Conservation (phyloP, 495 filamentous ascomycete genomes). For the Xylaria longipes region DNA sequence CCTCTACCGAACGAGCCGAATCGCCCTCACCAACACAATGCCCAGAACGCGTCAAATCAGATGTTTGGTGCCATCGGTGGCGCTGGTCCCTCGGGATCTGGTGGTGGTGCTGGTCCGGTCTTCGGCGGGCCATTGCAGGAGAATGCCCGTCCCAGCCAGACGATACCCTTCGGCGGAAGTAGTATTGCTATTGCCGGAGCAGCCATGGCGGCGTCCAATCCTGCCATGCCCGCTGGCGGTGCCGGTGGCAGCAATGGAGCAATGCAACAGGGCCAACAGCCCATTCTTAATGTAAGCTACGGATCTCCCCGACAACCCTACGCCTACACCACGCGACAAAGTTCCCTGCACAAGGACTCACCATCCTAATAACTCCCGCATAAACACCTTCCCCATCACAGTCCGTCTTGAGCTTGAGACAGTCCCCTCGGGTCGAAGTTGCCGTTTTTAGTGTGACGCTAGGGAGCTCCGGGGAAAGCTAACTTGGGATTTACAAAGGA, state of each 20-base stretch:
- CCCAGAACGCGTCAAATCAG: constrained; percentile 66
- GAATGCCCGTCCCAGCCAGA: constrained; percentile 51
- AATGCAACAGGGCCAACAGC: constrained; percentile 87
- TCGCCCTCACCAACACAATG: constrained; percentile 65
- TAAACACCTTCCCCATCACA: neutral
- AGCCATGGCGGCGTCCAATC: constrained; percentile 37
- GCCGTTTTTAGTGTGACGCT: neutral
- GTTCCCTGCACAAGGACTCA: neutral
- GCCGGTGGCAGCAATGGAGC: constrained; percentile 36
- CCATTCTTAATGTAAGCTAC: constrained; percentile 80
- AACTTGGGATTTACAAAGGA: constrained; percentile 63
- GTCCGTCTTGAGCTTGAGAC: neutral
- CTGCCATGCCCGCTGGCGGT: constrained; percentile 36
- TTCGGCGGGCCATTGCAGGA: constrained; percentile 60
- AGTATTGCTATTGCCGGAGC: constrained; percentile 24
- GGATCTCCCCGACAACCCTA: neutral
- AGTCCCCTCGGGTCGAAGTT: neutral
- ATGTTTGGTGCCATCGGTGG: constrained; percentile 62
- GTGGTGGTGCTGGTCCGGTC: constrained; percentile 44
- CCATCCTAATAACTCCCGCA: neutral
- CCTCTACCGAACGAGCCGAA: constrained; percentile 66
- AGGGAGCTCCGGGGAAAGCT: constrained; percentile 23
- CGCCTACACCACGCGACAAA: neutral
- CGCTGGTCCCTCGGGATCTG: constrained; percentile 47
- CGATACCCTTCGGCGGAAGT: constrained; percentile 48